Evolutionary conservation across 441 rosid species (phyloP).

Genomic region (Omphalea diandra): DNA sequence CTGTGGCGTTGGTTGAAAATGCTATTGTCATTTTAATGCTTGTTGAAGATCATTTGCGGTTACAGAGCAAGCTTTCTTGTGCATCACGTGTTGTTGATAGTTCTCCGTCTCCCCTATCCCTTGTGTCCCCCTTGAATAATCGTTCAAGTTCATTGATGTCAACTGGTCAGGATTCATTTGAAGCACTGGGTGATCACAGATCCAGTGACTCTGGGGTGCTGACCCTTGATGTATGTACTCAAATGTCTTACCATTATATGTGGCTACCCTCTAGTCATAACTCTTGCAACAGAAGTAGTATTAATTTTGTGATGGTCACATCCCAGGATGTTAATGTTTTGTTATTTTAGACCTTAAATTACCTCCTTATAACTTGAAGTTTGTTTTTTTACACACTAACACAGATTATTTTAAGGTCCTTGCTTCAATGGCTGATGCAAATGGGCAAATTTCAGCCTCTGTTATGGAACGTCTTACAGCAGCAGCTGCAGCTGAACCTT

Average conservation of each 20-base stretch:
- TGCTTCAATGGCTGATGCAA: constrained; percentile 99
- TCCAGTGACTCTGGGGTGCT: constrained; percentile 74
- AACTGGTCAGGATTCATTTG: constrained; percentile 54
- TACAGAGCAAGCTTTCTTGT: constrained; percentile 88
- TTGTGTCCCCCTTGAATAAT: constrained; percentile 57
- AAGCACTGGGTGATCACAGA: constrained; percentile 55
- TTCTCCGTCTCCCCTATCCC: constrained; percentile 78
- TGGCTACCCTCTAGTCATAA: background rate
- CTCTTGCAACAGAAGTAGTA: background rate
- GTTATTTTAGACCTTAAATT: constrained; percentile 16
- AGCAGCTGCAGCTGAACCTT: constrained; percentile 98
- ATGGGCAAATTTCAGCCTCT: constrained; percentile 89
- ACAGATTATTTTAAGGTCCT: constrained; percentile 59
- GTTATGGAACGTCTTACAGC: constrained; percentile 98
- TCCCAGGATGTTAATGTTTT: constrained; percentile 16
- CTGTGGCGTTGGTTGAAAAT: constrained; percentile 98
- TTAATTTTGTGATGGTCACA: background rate
- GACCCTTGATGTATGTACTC: constrained; percentile 80
- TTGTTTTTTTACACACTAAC: constrained; percentile 27
- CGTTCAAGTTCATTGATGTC: constrained; percentile 42
- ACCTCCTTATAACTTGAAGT: constrained; percentile 15
- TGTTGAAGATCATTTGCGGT: constrained; percentile 98
- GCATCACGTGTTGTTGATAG: constrained; percentile 53
- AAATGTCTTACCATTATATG: background rate
- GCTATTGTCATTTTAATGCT: constrained; percentile 99